Conservation (phyloP, 2,329 filamentous ascomycete species). For the Westerdykella ornata region DNA sequence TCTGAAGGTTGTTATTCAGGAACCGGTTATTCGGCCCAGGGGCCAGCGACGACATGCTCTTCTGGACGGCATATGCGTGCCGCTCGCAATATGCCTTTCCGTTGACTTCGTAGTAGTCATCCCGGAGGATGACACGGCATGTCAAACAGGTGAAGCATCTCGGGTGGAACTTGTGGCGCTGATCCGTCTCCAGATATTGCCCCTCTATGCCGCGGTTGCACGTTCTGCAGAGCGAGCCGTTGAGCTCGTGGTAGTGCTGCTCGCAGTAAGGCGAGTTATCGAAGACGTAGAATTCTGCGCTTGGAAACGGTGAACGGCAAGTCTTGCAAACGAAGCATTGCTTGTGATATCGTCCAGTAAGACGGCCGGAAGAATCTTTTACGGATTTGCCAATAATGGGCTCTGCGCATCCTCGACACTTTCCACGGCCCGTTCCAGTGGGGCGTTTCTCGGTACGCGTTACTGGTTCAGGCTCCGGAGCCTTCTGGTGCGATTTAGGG, state of each 20-base stretch:
- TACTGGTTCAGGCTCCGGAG: neutral
- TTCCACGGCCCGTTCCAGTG: slow-evolving; percentile 54
- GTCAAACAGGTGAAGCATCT: slow-evolving; percentile 78
- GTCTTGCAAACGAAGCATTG: slow-evolving; percentile 87
- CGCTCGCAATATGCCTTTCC: slow-evolving; percentile 78
- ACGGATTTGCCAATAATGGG: slow-evolving; percentile 85
- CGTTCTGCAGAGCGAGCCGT: slow-evolving; percentile 73
- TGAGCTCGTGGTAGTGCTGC: slow-evolving; percentile 85
- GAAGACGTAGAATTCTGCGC: slow-evolving; percentile 87
- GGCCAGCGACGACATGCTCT: slow-evolving; percentile 34
- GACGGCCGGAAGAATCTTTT: slow-evolving; percentile 82
- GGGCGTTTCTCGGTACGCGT: slow-evolving; percentile 8
- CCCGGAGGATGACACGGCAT: slow-evolving; percentile 65
- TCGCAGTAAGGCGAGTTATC: slow-evolving; percentile 84
- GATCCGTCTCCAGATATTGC: slow-evolving; percentile 80
- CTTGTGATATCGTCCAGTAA: slow-evolving; percentile 93
- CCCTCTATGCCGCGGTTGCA: slow-evolving; percentile 88
- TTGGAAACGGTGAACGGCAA: slow-evolving; percentile 73
- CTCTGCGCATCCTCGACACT: slow-evolving; percentile 74
- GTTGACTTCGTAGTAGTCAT: slow-evolving; percentile 87
- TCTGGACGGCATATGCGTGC: slow-evolving; percentile 60
- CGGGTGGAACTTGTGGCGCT: slow-evolving; percentile 73
- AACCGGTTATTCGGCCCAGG: slow-evolving; percentile 24
- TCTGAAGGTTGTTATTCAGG: slow-evolving; percentile 39
- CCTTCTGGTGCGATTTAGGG: neutral